Base-by-base conservation (phyloP, 768 basidiomycete genomes). In the Pleurotus salmoneostramineus region DNA sequence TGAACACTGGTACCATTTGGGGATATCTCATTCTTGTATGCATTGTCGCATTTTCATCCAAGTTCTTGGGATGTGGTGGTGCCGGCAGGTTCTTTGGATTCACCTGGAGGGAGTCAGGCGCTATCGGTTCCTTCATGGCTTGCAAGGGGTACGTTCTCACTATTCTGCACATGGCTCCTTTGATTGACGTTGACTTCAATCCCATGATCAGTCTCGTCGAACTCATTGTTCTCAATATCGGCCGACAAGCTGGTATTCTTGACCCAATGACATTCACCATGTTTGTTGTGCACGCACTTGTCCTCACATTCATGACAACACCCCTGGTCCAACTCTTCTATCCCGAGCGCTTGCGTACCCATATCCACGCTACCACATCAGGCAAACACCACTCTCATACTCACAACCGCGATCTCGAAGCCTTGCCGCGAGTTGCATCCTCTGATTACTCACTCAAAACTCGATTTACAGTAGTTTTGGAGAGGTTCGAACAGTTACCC, bases 151-250 rank as follows among this genome's bases (percentile, higher is more conserved):
- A 58, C 48, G 81, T 71, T 15, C 40, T 21, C 6, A 36, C 56
- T 47, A 31, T 6, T 21, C 15, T 45, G 21, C 21, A 27, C 34
- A 10, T 56, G 6, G 40, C 60, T 46, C 56, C 40, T 55, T 12
- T 31, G 27, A 58, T 86, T 17, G 17, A 45, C 15, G 5, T 6
- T 15, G 12, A 17, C 12, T 17, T 15, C 17, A 15, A n/a, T 15
- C 44, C 5, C 44, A 14, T 17, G n/a, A 8, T 3, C 15, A 45
- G 84, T 35, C 74, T 86, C 17, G 92, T 95, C 27, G 93, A 95
- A 68, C 83, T 95, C 32, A 95, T 97, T 61, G 93, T 95, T 6
- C 82, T 95, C 65, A 97, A 97, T 66, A 85, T 95, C 61, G 94
- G 94, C 50, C 77, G 91, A 6, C 69, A 77, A 60, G 91, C 91